Conservation (phyloP, 2,329 filamentous ascomycete species). For the Phaeophleospora eucalypticola region DNA sequence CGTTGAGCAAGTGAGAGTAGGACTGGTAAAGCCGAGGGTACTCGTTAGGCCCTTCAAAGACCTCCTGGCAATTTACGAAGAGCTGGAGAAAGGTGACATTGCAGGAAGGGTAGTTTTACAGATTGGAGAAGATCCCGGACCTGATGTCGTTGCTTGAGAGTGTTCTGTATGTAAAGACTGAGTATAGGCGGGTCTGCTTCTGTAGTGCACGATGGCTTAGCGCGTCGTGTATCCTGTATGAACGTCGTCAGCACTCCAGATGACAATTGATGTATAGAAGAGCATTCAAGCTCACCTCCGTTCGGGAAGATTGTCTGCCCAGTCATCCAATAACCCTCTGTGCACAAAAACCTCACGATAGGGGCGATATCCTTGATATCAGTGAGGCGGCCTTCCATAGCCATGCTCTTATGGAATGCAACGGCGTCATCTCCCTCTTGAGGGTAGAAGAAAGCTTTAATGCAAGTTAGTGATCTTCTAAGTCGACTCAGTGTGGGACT, state of each 20-base stretch:
- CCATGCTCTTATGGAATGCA: slow-evolving; percentile 13
- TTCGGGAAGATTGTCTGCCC: too few species aligned
- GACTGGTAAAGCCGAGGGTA: slow-evolving; percentile 41
- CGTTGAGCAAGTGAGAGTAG: slow-evolving; percentile 41
- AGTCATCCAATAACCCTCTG: slow-evolving; percentile 11
- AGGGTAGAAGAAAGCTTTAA: slow-evolving; percentile 14
- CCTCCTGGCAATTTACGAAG: slow-evolving; percentile 41
- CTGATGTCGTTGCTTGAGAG: too few species aligned
- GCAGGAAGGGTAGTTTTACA: slow-evolving; percentile 42
- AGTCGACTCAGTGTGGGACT: too few species aligned
- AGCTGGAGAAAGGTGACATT: slow-evolving; percentile 44
- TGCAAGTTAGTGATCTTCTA: too few species aligned
- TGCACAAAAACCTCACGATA: slow-evolving; percentile 12
- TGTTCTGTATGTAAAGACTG: too few species aligned
- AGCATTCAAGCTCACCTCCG: too few species aligned
- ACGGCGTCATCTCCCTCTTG: slow-evolving; percentile 12
- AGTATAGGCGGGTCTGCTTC: too few species aligned
- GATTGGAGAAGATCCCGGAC: slow-evolving; percentile 32
- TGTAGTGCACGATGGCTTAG: too few species aligned
- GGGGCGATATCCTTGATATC: slow-evolving; percentile 13
- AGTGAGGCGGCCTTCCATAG: slow-evolving; percentile 9
- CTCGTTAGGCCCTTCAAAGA: slow-evolving; percentile 42
- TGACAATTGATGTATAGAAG: too few species aligned
- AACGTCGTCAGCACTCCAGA: too few species aligned
- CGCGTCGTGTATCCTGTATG: too few species aligned